Evolutionary conservation across 768 basidiomycete species (phyloP).

Genomic region (Suillus variegatus): DNA sequence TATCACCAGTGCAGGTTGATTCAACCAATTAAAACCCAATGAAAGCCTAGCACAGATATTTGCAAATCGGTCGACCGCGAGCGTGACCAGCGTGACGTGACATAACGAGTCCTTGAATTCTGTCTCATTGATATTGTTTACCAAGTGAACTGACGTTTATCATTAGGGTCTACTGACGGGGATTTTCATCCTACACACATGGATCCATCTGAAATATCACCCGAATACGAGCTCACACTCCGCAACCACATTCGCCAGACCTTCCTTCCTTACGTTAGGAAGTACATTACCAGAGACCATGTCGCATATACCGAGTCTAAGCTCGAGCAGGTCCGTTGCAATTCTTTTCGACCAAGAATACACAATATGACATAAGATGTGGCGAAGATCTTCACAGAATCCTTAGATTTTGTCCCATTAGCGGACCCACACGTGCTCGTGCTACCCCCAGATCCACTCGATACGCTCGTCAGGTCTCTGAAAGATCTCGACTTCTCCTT

Average conservation of each 20-base stretch:
- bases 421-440: slow-evolving; percentile 52
- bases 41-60: not conserved
- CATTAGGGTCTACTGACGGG: not conserved
- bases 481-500: slow-evolving; percentile 37
- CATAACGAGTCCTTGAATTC: no score
- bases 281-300: slow-evolving; percentile 58
- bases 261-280: slow-evolving; percentile 53
- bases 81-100: not conserved
- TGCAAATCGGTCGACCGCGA: not conserved
- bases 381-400: slow-evolving; percentile 41
- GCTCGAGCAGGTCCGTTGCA: slow-evolving; percentile 43
- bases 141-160: not conserved
- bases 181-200: slow-evolving; percentile 37
- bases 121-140: no score
- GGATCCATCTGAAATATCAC: slow-evolving; percentile 7
- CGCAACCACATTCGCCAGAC: slow-evolving; percentile 53
- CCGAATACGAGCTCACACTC: slow-evolving; percentile 25
- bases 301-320: slow-evolving; percentile 51
- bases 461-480: slow-evolving; percentile 39
- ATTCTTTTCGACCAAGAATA: not conserved
- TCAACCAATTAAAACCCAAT: no score
- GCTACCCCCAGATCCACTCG: slow-evolving; percentile 58
- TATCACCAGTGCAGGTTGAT: no score
- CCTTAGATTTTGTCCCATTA: slow-evolving; percentile 44
- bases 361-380: not conserved